These are phyloP conservation scores for Heliamphora pulchella DNA, from an alignment of 179 eudicot species.

Conservation along the genomic window DNA sequence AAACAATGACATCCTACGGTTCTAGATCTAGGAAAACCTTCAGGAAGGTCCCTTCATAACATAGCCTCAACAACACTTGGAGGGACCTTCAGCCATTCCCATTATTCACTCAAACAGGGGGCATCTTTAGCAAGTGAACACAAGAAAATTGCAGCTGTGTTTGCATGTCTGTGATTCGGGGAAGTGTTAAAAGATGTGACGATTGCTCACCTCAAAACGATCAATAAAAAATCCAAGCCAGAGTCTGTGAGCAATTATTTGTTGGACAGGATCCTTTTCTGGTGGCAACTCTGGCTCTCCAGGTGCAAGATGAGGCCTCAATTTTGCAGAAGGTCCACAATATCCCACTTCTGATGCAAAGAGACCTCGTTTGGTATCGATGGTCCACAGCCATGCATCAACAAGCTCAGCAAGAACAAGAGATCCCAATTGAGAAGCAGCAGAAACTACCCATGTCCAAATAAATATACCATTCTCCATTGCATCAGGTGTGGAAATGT, in stretches of 20 bases:
- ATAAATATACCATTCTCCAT: constrained; percentile 97
- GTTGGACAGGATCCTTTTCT: constrained; percentile 85
- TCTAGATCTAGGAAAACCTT: too few relatives aligned
- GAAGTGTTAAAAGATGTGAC: not conserved
- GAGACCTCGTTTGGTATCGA: constrained; percentile 89
- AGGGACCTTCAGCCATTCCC: too few relatives aligned
- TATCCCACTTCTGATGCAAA: constrained; percentile 81
- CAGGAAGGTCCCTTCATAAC: too few relatives aligned
- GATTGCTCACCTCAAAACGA: constrained; percentile 70
- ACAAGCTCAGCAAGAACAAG: constrained; percentile 96
- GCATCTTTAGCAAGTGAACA: too few relatives aligned
- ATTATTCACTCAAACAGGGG: too few relatives aligned
- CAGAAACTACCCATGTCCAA: constrained; percentile 99
- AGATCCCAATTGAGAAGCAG: constrained; percentile 92
- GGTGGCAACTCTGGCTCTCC: constrained; percentile 92
- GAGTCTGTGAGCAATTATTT: constrained; percentile 92
- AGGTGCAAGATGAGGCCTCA: constrained; percentile 88
- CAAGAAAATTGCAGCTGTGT: not conserved
- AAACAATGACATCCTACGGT: too few relatives aligned
- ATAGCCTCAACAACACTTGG: too few relatives aligned
- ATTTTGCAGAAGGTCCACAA: constrained; percentile 82
- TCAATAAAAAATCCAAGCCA: constrained; percentile 98
- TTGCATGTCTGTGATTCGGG: not conserved
- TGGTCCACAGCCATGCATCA: constrained; percentile 99
- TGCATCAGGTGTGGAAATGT: constrained; percentile 85